phyloP scores from a whole-genome alignment of 2,329 filamentous ascomycete species.

The Ophiocordyceps camponoti-floridani region DNA sequence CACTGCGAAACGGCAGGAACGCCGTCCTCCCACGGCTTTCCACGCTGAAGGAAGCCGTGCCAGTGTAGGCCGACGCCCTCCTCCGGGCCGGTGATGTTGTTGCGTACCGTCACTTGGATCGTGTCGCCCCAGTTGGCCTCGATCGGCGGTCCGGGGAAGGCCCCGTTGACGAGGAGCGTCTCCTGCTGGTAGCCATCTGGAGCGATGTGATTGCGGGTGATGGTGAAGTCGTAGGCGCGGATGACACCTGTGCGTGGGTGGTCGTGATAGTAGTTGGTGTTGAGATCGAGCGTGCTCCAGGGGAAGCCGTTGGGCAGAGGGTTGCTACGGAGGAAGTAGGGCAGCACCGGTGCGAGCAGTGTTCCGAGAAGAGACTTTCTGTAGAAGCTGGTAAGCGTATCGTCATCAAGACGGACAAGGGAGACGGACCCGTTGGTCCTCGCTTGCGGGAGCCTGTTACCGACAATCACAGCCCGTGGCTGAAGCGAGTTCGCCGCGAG shows the following conservation, averaged over 20 bases:
- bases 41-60: conserved; percentile 32
- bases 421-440: conserved; percentile 20
- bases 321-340: conserved; percentile 27
- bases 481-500: not conserved
- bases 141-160: conserved; percentile 50
- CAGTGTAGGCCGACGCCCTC: conserved; percentile 34
- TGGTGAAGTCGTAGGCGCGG: conserved; percentile 33
- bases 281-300: conserved; percentile 27
- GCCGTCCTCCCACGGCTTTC: conserved; percentile 34
- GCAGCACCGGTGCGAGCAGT: conserved; percentile 16
- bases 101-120: conserved; percentile 49
- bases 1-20: conserved; percentile 40
- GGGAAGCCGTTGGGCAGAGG: conserved; percentile 29
- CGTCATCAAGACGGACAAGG: not conserved
- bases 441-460: conserved; percentile 11
- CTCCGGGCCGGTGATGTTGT: conserved; percentile 36
- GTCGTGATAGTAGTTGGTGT: conserved; percentile 30
- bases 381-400: not conserved
- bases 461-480: conserved; percentile 1
- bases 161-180: conserved; percentile 44
- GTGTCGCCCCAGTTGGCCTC: conserved; percentile 45
- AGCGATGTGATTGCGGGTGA: conserved; percentile 29
- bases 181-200: conserved; percentile 36
- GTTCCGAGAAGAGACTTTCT: conserved; percentile 24
- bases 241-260: conserved; percentile 35